phyloP scores from a whole-genome alignment of 345 rosid species.

The Raphanus raphanistrum region DNA sequence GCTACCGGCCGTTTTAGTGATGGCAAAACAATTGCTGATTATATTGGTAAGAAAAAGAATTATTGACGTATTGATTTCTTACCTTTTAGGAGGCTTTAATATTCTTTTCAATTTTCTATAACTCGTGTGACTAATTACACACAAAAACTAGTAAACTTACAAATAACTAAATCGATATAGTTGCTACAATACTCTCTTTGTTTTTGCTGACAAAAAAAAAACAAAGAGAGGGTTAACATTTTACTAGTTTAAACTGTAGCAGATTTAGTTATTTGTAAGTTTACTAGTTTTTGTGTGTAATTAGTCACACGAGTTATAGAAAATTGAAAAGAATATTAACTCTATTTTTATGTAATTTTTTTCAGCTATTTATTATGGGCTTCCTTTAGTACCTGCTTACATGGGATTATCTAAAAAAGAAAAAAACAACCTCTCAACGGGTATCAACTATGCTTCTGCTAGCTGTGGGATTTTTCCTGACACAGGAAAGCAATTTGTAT shows the following conservation, averaged over 20 bases:
- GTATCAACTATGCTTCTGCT: constrained; percentile 43
- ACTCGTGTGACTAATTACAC: neutral
- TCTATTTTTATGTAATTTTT: neutral
- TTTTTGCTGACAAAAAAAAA: no score
- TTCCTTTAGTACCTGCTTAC: constrained; percentile 37
- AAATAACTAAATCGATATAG: no score
- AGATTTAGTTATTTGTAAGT: no score
- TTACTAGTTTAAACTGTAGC: no score
- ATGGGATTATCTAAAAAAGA: constrained; percentile 27
- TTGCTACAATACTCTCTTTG: no score
- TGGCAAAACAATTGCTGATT: constrained; percentile 50
- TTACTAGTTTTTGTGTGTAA: no score
- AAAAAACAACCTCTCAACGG: constrained; percentile 26
- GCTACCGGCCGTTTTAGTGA: constrained; percentile 57
- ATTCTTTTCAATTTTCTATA: neutral
- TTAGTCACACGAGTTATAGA: no score
- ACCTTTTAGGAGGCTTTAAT: neutral
- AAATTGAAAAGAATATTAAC: neutral
- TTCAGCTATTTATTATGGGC: constrained; percentile 34
- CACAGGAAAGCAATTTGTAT: constrained; percentile 20
- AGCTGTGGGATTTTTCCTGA: constrained; percentile 36
- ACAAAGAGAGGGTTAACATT: no score
- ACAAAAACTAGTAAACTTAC: no score
- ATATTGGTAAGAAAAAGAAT: constrained; percentile 35
- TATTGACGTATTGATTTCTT: neutral